These are phyloP conservation scores for Saposhnikovia divaricata DNA, from an alignment of 129 eudicot genomes.

Conservation along the genomic window DNA sequence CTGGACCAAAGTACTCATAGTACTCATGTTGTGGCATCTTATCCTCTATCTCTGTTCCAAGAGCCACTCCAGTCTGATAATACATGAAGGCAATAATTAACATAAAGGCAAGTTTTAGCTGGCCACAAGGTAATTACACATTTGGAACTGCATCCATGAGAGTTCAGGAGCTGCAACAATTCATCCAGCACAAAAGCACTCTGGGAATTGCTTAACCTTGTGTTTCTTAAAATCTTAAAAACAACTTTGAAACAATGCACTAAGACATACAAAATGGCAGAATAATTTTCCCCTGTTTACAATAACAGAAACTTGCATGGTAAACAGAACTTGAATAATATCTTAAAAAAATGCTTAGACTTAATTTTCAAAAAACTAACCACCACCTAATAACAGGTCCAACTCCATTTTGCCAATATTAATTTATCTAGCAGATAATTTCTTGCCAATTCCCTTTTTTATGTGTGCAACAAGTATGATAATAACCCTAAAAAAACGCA, in stretches of 20 bases:
- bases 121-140: background rate
- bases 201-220: background rate
- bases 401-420: background rate
- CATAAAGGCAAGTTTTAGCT: background rate
- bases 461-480: background rate
- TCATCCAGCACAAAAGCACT: background rate
- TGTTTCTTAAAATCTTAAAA: background rate
- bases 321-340: background rate
- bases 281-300: background rate
- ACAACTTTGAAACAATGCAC: background rate
- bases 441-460: too few species aligned
- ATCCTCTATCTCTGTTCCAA: slow-evolving; percentile 50
- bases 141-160: background rate
- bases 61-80: slow-evolving; percentile 57
- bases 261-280: background rate
- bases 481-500: background rate
- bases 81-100: background rate
- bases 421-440: background rate
- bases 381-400: background rate
- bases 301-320: background rate
- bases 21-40: slow-evolving; percentile 58
- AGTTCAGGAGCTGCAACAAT: background rate
- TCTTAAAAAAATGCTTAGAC: background rate
- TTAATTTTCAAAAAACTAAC: background rate
- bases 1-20: slow-evolving; percentile 60